Evolutionary conservation across 345 rosid genomes (phyloP).

Genomic region (Acer campestre): DNA sequence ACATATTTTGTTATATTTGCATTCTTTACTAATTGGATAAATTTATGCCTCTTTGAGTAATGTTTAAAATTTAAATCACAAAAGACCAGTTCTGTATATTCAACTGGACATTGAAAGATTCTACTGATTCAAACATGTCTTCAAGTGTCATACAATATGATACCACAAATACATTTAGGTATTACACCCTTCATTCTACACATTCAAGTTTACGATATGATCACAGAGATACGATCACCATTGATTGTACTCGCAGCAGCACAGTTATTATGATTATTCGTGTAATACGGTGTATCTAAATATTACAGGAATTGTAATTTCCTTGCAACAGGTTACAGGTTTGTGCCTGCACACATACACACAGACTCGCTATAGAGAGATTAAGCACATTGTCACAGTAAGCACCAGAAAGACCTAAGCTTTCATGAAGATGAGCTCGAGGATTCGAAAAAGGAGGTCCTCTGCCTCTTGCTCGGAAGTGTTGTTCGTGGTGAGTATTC

Average conservation of each 20-base stretch:
- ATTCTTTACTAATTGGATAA: neutral
- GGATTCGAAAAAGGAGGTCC: slow-evolving; percentile 44
- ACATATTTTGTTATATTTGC: too few species aligned
- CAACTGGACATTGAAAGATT: neutral
- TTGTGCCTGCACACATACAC: neutral
- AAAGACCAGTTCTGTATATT: neutral
- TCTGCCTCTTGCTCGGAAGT: slow-evolving; percentile 45
- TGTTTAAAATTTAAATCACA: neutral
- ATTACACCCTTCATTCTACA: too few species aligned
- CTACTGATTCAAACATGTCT: neutral
- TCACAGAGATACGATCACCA: too few species aligned
- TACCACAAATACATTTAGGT: too few species aligned
- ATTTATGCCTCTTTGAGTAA: neutral
- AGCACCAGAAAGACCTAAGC: slow-evolving; percentile 2
- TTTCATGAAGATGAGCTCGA: slow-evolving; percentile 47
- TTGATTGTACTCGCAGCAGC: too few species aligned
- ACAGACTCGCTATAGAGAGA: neutral
- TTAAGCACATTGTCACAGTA: slow-evolving; percentile 4
- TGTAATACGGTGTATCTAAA: too few species aligned
- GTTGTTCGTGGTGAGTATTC: slow-evolving; percentile 46
- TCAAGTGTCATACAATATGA: too few species aligned
- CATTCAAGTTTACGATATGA: too few species aligned
- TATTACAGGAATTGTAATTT: too few species aligned
- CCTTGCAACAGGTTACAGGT: neutral
- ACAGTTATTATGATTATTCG: too few species aligned